Evolutionary conservation across 2,329 filamentous ascomycete genomes (phyloP).

Genomic region (Colletotrichum tropicale): DNA sequence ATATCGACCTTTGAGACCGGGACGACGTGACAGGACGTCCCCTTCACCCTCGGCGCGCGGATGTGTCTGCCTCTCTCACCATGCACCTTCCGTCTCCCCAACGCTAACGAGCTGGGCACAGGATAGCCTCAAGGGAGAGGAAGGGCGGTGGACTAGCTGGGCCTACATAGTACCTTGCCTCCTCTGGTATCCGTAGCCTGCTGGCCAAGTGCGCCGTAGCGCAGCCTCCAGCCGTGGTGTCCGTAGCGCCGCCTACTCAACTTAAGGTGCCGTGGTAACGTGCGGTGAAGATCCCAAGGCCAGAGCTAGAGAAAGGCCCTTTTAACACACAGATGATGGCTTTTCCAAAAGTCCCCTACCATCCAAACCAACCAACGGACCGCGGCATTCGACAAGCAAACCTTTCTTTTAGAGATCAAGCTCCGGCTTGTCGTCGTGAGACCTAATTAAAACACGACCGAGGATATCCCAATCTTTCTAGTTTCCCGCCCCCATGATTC

Average conservation of each 20-base stretch:
- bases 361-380: background rate
- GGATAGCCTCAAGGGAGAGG: background rate
- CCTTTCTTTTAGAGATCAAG: background rate
- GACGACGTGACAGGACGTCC: background rate
- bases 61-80: background rate
- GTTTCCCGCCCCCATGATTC: background rate
- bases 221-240: background rate
- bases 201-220: background rate
- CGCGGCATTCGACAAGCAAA: background rate
- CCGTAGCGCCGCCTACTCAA: background rate
- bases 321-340: background rate
- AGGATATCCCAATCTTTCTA: background rate
- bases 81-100: background rate
- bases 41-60: background rate
- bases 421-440: background rate
- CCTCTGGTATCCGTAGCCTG: background rate
- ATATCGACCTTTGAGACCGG: background rate
- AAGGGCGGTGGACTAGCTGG: conserved; percentile 11
- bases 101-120: conserved; percentile 3
- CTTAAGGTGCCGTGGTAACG: background rate
- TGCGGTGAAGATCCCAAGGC: background rate
- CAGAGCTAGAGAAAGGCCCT: background rate
- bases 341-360: conserved; percentile 13
- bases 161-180: background rate
- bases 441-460: background rate